Base-by-base conservation (phyloP, 768 basidiomycete genomes). In the Lentinus tigrinus region DNA sequence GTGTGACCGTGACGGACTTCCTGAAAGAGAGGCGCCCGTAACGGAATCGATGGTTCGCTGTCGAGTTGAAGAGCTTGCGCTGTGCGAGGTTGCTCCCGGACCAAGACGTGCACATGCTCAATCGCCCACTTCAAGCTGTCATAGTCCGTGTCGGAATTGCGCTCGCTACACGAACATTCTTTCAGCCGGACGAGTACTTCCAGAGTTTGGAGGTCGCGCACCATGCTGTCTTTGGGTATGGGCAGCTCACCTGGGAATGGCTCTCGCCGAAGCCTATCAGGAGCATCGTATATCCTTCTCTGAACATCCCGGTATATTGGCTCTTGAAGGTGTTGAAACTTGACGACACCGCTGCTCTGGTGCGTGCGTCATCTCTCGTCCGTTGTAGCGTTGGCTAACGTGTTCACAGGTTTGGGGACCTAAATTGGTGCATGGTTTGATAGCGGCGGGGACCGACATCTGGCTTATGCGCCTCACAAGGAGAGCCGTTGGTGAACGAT, bases 231-330 rank as follows among this genome's bases (percentile, higher is more conserved):
- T 98, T 93, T 70, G 94, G 95, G 46, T 93, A 93, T 73, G 96
- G 95, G 2, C 81, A 87, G 63, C 77, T 94, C 40, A 98, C 95
- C 23, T 99, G 97, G 97, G 97, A 99, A 77, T 99, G 97, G 97
- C 74, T 81, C 43, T 73, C 80, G 49, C 73, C 79, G 21, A 70
- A 70, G 14, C 91, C 93, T 6, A 86, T 95, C 65, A 83, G 93
- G 52, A 91, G 88, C 67, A 82, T 93, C 58, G 52, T 90, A 48
- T 96, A 93, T 72, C 93, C 95, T 17, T 80, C 84, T 17, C 63
- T 95, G 36, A 97, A 93, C 65, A 76, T 91, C 26, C 89, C 91
- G 0, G 68, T 89, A 10, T 98, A 91, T 67, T 88, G 85, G 83
- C 24, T 84, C 0, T 67, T 98, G 49, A 86, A 86, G 62, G 59